A percentile compares a stretch with the other conserved stretches of the same genome.
phyloP scores from a whole-genome alignment of 352 stramenopile species.

The Globisporangium carolinianum region DNA sequence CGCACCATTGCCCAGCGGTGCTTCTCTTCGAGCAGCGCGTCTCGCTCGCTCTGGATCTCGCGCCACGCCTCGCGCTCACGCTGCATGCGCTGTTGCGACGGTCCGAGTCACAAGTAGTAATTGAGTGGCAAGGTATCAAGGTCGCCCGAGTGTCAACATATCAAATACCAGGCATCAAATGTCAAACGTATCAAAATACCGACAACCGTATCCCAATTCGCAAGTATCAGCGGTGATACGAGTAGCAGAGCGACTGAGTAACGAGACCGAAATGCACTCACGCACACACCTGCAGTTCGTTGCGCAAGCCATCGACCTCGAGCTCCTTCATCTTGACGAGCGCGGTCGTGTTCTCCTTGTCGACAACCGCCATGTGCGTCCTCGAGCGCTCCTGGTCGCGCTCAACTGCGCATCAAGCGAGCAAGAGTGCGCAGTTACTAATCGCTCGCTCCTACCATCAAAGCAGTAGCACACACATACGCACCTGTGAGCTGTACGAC shows the following conservation, averaged over 20 bases:
- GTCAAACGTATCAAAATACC: too few relatives aligned
- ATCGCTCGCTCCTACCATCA: too few relatives aligned
- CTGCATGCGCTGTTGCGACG: constrained; percentile 40
- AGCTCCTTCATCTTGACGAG: constrained; percentile 41
- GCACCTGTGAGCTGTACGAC: constrained; percentile 55
- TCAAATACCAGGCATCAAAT: too few relatives aligned
- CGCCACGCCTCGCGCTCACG: constrained; percentile 69
- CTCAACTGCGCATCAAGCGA: constrained; percentile 26
- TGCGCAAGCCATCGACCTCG: constrained; percentile 36
- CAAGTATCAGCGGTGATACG: neutral
- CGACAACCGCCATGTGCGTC: constrained; percentile 48
- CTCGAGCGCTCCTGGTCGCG: constrained; percentile 69
- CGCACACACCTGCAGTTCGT: constrained; percentile 34
- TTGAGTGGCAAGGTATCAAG: too few relatives aligned
- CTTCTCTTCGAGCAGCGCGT: constrained; percentile 76
- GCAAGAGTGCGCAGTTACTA: too few relatives aligned
- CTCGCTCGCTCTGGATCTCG: constrained; percentile 71
- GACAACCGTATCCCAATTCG: neutral
- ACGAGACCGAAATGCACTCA: neutral
- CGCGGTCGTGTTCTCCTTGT: constrained; percentile 54
- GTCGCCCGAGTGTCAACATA: too few relatives aligned
- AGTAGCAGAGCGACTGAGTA: too few relatives aligned
- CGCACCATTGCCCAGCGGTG: constrained; percentile 77
- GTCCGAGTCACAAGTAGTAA: too few relatives aligned
- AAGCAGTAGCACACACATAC: neutral